Evolutionary conservation across 768 basidiomycete genomes (phyloP).

Genomic region (Tulasnella sp.): DNA sequence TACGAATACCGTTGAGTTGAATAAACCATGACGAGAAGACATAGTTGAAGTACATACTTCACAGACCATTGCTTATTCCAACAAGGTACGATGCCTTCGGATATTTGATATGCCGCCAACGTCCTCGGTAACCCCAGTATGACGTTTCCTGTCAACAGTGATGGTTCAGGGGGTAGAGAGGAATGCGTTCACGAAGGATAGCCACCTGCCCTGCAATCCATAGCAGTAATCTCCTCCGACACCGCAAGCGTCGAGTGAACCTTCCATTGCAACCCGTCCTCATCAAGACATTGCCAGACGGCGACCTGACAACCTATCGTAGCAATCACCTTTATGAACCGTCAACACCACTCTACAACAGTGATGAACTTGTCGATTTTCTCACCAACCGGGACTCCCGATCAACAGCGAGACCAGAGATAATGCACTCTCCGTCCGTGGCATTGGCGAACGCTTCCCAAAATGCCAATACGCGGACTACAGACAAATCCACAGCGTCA

Average conservation of each 20-base stretch:
- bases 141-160: slow-evolving; percentile 48
- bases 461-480: slow-evolving; percentile 62
- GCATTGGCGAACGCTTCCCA: slow-evolving; percentile 69
- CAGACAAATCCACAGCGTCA: slow-evolving; percentile 50
- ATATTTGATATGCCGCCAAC: slow-evolving; percentile 62
- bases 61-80: slow-evolving; percentile 72
- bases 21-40: too few relatives aligned
- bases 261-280: slow-evolving; percentile 46
- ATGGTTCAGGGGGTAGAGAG: too few relatives aligned
- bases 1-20: too few relatives aligned
- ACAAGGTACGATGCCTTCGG: slow-evolving; percentile 70
- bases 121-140: slow-evolving; percentile 50
- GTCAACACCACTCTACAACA: not conserved
- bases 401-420: slow-evolving; percentile 59
- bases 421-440: slow-evolving; percentile 31
- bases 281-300: slow-evolving; percentile 60
- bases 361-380: slow-evolving; percentile 18
- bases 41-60: too few relatives aligned
- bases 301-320: slow-evolving; percentile 56
- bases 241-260: slow-evolving; percentile 72
- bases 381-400: slow-evolving; percentile 70
- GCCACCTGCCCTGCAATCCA: slow-evolving; percentile 75
- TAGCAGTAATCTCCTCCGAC: slow-evolving; percentile 44
- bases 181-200: too few relatives aligned
- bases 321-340: slow-evolving; percentile 48